Conservation (phyloP, 2,329 filamentous ascomycete species). For the Fusarium sp. region DNA sequence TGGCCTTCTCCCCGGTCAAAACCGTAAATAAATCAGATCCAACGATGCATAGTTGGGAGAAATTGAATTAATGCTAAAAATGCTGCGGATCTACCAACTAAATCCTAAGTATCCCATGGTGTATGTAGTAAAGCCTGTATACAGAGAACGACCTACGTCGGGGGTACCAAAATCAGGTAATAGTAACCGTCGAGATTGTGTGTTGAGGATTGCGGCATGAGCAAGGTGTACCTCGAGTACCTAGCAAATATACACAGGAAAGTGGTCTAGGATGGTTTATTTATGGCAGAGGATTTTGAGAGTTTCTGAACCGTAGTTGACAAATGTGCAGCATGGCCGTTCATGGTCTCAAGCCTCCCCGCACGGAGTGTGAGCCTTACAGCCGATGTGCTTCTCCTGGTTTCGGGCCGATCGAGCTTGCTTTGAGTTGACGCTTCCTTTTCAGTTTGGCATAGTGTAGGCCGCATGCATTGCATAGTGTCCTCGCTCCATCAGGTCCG, state of each 20-base stretch:
- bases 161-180: too few species aligned
- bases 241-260: not conserved
- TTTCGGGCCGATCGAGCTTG: not conserved
- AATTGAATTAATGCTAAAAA: too few species aligned
- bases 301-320: not conserved
- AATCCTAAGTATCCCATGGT: too few species aligned
- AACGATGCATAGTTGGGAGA: too few species aligned
- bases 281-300: not conserved
- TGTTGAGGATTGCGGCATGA: not conserved
- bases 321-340: not conserved
- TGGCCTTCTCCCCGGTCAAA: too few species aligned
- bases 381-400: not conserved
- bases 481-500: not conserved
- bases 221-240: not conserved
- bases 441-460: not conserved
- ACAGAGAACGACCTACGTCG: too few species aligned
- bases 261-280: not conserved
- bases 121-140: too few species aligned
- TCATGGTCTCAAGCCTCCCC: not conserved
- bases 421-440: not conserved
- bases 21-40: too few species aligned
- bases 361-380: not conserved
- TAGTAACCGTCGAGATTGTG: not conserved
- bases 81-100: too few species aligned
- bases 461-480: not conserved